Conservation (phyloP, 2,329 filamentous ascomycete genomes). For the Aureobasidium sp. region DNA sequence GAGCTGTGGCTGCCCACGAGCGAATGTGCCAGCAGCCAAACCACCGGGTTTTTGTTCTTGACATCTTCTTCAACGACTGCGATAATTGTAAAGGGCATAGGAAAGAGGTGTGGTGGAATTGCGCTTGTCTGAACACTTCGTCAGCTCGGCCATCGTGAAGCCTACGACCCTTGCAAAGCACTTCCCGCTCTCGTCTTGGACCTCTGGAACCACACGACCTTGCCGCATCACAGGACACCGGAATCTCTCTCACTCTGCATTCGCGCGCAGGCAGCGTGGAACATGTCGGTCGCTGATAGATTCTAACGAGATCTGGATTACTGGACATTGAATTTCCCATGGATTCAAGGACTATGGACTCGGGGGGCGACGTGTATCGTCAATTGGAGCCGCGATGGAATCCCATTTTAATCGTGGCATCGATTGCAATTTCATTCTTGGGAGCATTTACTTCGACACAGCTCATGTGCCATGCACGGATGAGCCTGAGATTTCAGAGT, state of each 20-base stretch:
- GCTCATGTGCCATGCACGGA: conserved; percentile 25
- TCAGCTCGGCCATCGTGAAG: not conserved
- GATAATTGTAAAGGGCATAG: not conserved
- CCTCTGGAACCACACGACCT: not conserved
- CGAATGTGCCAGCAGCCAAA: not conserved
- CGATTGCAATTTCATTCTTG: conserved; percentile 24
- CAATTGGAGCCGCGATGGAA: conserved; percentile 20
- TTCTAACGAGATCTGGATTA: not conserved
- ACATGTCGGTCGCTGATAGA: not conserved
- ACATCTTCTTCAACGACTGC: not conserved
- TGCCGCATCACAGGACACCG: not conserved
- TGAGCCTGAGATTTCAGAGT: conserved; percentile 20
- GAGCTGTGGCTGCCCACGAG: not conserved
- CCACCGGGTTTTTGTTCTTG: not conserved
- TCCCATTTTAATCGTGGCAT: conserved; percentile 21
- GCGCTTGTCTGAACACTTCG: too few relatives aligned
- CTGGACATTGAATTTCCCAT: too few relatives aligned
- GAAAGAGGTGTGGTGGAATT: not conserved
- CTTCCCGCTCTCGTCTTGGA: not conserved
- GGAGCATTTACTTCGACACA: conserved; percentile 27
- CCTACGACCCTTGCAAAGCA: not conserved
- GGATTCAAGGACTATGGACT: not conserved
- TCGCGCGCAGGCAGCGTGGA: not conserved
- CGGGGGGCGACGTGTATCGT: not conserved
- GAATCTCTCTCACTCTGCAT: not conserved